Evolutionary conservation across 140 eudicot species (phyloP), one percentile per base, ranked within the genome.

Genomic region (Oenanthe javanica): DNA sequence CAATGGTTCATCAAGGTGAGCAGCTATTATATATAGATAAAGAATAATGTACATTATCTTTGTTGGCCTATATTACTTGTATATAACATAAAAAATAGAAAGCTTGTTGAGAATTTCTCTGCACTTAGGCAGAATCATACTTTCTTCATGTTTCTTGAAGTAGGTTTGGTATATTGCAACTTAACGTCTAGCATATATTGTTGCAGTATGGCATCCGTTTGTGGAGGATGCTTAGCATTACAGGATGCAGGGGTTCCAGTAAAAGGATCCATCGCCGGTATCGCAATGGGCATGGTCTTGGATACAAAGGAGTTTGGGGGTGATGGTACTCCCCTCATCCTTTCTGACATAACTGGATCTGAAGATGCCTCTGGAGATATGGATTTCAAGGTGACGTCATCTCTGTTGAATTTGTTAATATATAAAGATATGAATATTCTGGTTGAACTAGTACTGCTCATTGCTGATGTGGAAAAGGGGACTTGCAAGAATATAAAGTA

Each of bases 311-410:
- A 96, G 83, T 93, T 93, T 86, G 99, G 99, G n/a, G 99, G 99
- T 82, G 98, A 96, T 83, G 99, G 99, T 79, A 91, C 93, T 48
- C 99, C 99, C 40, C 98, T 96, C 82, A 96, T 96, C 78, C 90
- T 96, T 15, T 96, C 99, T 18, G 99, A 96, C 84, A 96, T 96
- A 80, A 89, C 98, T 2, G 99, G 99, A 21, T 87, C 97, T 14
- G 99, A 96, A 85, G 99, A 96, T 89, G 99, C 98, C 83, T 96
- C 99, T 76, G 99, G 99, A 81, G 99, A 96, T 85, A 96, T 96
- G 99, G 99, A 96, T 76, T 96, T 96, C 84, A 96, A 96, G 99
- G 98, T 93, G 49, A 84, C 81, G 12, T 71, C 21, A 36, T 74
- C 13, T 15, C 6, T 67, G 9, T 36, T 31, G 47, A 47, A 9